Evolutionary conservation across 2,329 filamentous ascomycete species (phyloP).

Genomic region (Fusarium kyushuense): DNA sequence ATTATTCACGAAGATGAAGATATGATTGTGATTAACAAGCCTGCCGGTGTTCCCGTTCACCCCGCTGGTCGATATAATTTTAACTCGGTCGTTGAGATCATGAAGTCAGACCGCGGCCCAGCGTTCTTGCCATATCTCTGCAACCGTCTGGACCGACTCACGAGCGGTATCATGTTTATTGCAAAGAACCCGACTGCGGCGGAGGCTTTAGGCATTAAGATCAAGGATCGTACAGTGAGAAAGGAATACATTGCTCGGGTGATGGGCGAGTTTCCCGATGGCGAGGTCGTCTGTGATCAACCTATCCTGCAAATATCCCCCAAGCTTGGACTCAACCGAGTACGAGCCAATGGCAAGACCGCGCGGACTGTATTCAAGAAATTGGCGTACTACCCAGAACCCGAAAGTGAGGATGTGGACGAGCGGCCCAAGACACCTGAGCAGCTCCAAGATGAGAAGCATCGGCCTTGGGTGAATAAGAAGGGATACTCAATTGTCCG

Average conservation of each 20-base stretch:
- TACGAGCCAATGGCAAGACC: constrained; percentile 91
- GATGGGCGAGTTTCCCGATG: constrained; percentile 90
- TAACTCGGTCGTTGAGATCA: constrained; percentile 94
- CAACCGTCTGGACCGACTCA: constrained; percentile 93
- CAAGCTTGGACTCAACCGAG: constrained; percentile 92
- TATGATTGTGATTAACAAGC: constrained; percentile 97
- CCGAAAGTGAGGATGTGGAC: constrained; percentile 36
- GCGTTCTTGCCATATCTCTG: constrained; percentile 75
- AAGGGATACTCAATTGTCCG: constrained; percentile 94
- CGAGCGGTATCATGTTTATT: constrained; percentile 98
- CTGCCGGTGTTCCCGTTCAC: constrained; percentile 93
- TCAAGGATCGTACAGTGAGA: constrained; percentile 82
- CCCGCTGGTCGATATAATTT: constrained; percentile 95
- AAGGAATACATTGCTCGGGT: constrained; percentile 97
- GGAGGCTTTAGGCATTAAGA: constrained; percentile 79
- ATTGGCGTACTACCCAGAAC: constrained; percentile 84
- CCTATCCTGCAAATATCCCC: constrained; percentile 95
- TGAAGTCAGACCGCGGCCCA: constrained; percentile 77
- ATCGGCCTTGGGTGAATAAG: constrained; percentile 62
- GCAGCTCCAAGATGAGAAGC: constrained; percentile 38
- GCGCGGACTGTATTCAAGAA: constrained; percentile 92
- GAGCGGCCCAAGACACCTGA: constrained; percentile 46
- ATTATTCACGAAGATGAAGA: constrained; percentile 92
- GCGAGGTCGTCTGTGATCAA: constrained; percentile 91
- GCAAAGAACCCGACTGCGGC: constrained; percentile 87